Base-by-base conservation (phyloP, 1,139 yeast species). In the Barnettozyma hawaiiensis region DNA sequence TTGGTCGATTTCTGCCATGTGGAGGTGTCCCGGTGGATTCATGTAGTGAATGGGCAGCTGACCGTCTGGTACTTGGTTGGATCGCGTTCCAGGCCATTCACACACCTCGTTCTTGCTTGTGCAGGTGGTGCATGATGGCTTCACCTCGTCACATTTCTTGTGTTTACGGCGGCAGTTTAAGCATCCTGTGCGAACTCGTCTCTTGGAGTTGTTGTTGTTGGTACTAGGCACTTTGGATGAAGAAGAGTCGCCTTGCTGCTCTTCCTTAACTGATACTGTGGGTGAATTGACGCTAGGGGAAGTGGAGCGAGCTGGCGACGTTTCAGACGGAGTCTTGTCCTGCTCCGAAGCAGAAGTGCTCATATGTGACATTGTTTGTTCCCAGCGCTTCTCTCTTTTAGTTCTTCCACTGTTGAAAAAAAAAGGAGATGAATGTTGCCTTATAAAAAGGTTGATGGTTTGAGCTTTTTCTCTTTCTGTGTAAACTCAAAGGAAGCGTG, bases 71-170 rank as follows among this genome's bases (percentile, higher is more conserved):
- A 14, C 8, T 4, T 26, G 29, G 16, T n/a, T 26, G 15, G 29
- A 14, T 26, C 15, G 29, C 7, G 29, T 14, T 8, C 29, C 16
- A 7, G 78, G 78, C 78, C 78, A 73, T 35, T 67, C 67, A 50
- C 78, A 73, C 42, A 61, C 60, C 41, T 73, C 64, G 28, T 70
- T 61, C 36, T 71, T 65, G 12, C 70, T 46, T 16, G 57, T 45
- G 51, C 78, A 73, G 44, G 72, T 74, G 12, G 67, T 60, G 26
- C 61, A 57, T 2, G 43, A 35, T 3, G 61, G 61, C 36, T 54
- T 53, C 5, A 42, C 39, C 28, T 56, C 59, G 37, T 57, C 60
- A 34, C 61, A 57, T 27, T 57, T 57, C 40, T 55, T 55, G 40
- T 57, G 61, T 40, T 52, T 53, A 16, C 56, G 45, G 34, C 61